These are phyloP conservation scores for Colletotrichum orbiculare DNA, from an alignment of 2,329 filamentous ascomycete species.

Conservation along the genomic window DNA sequence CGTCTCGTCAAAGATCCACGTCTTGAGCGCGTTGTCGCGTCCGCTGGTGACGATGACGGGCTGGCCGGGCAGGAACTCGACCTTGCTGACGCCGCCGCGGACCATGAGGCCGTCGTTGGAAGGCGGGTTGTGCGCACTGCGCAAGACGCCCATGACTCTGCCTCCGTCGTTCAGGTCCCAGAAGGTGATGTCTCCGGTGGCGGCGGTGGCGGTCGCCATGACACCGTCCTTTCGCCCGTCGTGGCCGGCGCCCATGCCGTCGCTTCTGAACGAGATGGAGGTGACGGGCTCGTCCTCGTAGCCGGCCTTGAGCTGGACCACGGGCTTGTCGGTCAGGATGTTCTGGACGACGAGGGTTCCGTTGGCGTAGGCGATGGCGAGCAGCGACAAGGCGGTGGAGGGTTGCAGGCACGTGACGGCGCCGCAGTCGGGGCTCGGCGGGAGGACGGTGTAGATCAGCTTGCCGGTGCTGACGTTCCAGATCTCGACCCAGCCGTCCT, in stretches of 20 bases:
- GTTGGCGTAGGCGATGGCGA: constrained; percentile 87
- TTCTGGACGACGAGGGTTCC: constrained; percentile 86
- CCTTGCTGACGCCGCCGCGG: constrained; percentile 82
- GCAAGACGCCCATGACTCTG: constrained; percentile 85
- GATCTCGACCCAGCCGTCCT: constrained; percentile 91
- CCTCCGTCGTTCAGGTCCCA: constrained; percentile 96
- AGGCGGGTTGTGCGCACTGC: constrained; percentile 87
- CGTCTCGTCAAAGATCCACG: constrained; percentile 95
- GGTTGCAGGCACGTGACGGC: constrained; percentile 89
- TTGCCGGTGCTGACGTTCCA: constrained; percentile 97
- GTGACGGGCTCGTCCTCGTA: constrained; percentile 75
- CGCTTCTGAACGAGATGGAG: constrained; percentile 89
- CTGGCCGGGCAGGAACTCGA: constrained; percentile 91
- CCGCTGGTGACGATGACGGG: constrained; percentile 91
- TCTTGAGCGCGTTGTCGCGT: constrained; percentile 91
- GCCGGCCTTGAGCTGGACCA: constrained; percentile 76
- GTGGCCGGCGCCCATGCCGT: constrained; percentile 87
- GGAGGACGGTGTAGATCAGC: constrained; percentile 88
- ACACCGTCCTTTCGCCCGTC: constrained; percentile 88
- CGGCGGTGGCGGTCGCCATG: constrained; percentile 87
- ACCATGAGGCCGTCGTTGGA: constrained; percentile 64
- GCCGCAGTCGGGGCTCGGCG: constrained; percentile 77
- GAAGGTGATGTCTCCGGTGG: constrained; percentile 89
- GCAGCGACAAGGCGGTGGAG: constrained; percentile 82
- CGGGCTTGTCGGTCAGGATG: constrained; percentile 78